Evolutionary conservation across 108 stramenopile genomes (phyloP).

Genomic region (Nitzschia putrida): DNA sequence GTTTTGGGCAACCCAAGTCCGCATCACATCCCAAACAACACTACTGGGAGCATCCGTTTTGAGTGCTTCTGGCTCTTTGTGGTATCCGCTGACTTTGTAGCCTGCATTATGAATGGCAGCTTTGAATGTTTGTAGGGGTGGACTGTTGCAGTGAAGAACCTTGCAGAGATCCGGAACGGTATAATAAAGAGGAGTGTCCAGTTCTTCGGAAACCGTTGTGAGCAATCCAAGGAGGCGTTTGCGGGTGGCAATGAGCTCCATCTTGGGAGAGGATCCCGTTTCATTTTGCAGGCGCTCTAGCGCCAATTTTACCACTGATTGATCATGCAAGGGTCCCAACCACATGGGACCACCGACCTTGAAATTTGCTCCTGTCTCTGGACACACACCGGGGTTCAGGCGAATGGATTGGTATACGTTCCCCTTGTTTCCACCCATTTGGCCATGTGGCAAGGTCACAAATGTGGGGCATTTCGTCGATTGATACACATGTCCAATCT

Average conservation of each 20-base stretch:
- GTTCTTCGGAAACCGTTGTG: constrained; percentile 89
- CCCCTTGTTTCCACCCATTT: constrained; percentile 51
- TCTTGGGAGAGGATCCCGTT: constrained; percentile 40
- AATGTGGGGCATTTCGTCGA: constrained; percentile 93
- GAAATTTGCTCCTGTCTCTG: constrained; percentile 79
- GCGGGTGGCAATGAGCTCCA: constrained; percentile 56
- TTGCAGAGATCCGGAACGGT: constrained; percentile 74
- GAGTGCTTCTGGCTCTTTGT: constrained; percentile 92
- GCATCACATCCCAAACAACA: constrained; percentile 92
- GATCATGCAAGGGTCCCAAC: constrained; percentile 93
- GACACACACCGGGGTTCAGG: constrained; percentile 42
- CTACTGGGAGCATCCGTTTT: constrained; percentile 94
- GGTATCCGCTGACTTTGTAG: constrained; percentile 89
- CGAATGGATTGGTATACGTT: constrained; percentile 57
- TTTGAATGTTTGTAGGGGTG: constrained; percentile 69
- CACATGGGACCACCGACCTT: constrained; percentile 95
- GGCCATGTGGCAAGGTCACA: constrained; percentile 57
- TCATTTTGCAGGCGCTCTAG: constrained; percentile 64
- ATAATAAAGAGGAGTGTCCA: constrained; percentile 95
- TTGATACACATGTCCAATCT: constrained; percentile 89
- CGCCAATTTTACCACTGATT: constrained; percentile 72
- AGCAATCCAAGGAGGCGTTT: constrained; percentile 83
- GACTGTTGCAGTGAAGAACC: constrained; percentile 68
- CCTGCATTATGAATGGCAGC: constrained; percentile 92
- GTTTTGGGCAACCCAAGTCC: constrained; percentile 87